These are phyloP conservation scores for Mucor indicus DNA, from an alignment of 371 early-diverging fungal species.

Conservation along the genomic window DNA sequence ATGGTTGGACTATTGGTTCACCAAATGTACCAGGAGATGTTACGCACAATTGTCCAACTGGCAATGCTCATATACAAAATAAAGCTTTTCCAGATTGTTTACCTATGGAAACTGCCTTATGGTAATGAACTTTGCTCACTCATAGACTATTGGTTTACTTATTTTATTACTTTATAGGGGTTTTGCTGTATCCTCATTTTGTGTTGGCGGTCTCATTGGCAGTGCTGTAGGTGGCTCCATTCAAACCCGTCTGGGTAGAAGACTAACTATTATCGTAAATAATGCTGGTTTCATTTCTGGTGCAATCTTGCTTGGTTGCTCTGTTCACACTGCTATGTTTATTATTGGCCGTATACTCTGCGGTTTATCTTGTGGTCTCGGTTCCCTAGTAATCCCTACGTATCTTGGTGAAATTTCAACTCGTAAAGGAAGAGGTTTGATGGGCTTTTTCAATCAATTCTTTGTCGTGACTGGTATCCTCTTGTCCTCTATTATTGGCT, in stretches of 20 bases:
- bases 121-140: too few species aligned
- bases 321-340: slow-evolving; percentile 61
- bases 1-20: slow-evolving; percentile 47
- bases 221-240: slow-evolving; percentile 60
- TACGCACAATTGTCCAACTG: slow-evolving; percentile 26
- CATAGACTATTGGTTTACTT: too few species aligned
- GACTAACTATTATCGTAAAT: slow-evolving; percentile 56
- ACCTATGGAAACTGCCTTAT: slow-evolving; percentile 24
- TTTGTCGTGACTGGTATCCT: slow-evolving; percentile 77
- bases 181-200: slow-evolving; percentile 63
- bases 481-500: slow-evolving; percentile 60
- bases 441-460: slow-evolving; percentile 73
- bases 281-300: slow-evolving; percentile 64
- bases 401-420: slow-evolving; percentile 85
- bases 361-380: slow-evolving; percentile 81
- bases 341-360: slow-evolving; percentile 74
- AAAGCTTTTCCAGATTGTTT: slow-evolving; percentile 31
- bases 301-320: slow-evolving; percentile 56
- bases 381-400: slow-evolving; percentile 76
- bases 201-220: slow-evolving; percentile 72
- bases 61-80: slow-evolving; percentile 11
- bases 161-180: too few species aligned
- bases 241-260: slow-evolving; percentile 62
- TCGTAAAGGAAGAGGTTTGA: slow-evolving; percentile 60
- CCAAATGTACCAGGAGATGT: slow-evolving; percentile 43